These are phyloP conservation scores for Picochlorum costavermella DNA, from an alignment of 139 green algal genomes.

Conservation along the genomic window DNA sequence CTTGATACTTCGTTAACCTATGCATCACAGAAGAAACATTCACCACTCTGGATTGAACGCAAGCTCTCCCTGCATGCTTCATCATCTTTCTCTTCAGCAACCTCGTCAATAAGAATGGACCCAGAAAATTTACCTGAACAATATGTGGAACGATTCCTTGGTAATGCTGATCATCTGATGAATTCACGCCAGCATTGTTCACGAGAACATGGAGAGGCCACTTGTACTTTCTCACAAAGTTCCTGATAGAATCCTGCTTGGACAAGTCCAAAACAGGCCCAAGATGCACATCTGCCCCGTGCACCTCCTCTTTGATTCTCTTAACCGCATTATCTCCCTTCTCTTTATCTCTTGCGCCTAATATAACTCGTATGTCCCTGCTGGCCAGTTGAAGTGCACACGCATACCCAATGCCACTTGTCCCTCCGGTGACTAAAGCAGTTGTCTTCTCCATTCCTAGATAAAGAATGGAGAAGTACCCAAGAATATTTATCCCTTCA, in stretches of 20 bases:
- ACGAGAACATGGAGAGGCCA: conserved; percentile 23
- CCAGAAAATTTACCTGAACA: conserved; percentile 23
- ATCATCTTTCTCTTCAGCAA: conserved; percentile 42
- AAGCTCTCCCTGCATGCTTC: not conserved
- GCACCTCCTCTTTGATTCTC: conserved; percentile 19
- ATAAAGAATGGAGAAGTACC: not conserved
- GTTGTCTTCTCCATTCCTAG: not conserved
- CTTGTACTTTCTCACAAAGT: conserved; percentile 26
- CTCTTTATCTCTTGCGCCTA: conserved; percentile 29
- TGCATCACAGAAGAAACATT: conserved; percentile 43
- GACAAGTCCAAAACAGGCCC: conserved; percentile 28
- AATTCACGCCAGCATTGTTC: conserved; percentile 39
- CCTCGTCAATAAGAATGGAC: conserved; percentile 61
- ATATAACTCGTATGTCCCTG: conserved; percentile 21
- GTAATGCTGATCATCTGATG: conserved; percentile 6
- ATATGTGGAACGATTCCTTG: conserved; percentile 22
- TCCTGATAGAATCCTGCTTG: conserved; percentile 18
- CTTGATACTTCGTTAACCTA: conserved; percentile 20
- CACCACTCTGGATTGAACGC: conserved; percentile 31
- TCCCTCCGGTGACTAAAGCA: conserved; percentile 31
- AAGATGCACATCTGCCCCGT: conserved; percentile 21
- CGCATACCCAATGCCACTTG: conserved; percentile 34
- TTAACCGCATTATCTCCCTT: conserved; percentile 12
- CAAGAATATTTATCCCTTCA: no score
- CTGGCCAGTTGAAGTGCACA: conserved; percentile 26